Conservation (phyloP, 2,329 filamentous ascomycete species). For the Exophiala calicioides region DNA sequence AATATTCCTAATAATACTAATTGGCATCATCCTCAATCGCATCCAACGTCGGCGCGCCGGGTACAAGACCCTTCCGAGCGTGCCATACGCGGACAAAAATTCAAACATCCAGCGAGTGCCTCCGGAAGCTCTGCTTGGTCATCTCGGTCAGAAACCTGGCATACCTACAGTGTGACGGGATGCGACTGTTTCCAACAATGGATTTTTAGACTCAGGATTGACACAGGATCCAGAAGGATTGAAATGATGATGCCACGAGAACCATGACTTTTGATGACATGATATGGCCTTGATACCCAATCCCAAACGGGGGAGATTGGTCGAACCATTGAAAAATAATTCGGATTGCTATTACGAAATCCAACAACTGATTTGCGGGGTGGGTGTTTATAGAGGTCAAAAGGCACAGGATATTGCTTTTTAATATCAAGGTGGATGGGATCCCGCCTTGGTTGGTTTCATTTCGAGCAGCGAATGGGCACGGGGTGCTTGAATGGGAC, state of each 20-base stretch:
- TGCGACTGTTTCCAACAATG: neutral
- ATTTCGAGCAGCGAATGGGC: too few relatives aligned
- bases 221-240: neutral
- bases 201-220: neutral
- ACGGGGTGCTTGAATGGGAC: too few relatives aligned
- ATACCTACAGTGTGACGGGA: slow-evolving; percentile 20
- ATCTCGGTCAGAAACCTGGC: slow-evolving; percentile 21
- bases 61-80: slow-evolving; percentile 47
- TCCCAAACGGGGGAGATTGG: too few relatives aligned
- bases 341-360: too few relatives aligned
- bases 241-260: slow-evolving; percentile 26
- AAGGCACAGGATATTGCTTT: too few relatives aligned
- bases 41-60: slow-evolving; percentile 50
- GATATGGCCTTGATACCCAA: neutral
- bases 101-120: slow-evolving; percentile 49
- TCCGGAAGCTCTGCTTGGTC: slow-evolving; percentile 48
- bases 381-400: neutral
- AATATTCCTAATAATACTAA: slow-evolving; percentile 50
- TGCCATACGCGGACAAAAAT: slow-evolving; percentile 48
- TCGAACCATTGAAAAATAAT: too few relatives aligned
- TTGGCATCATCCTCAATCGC: slow-evolving; percentile 50
- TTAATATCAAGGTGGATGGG: too few relatives aligned
- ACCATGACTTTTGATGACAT: slow-evolving; percentile 16
- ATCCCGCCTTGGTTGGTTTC: too few relatives aligned
- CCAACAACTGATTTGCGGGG: neutral